Evolutionary conservation across 2,329 filamentous ascomycete genomes (phyloP).

Genomic region (Colletotrichum viniferum): DNA sequence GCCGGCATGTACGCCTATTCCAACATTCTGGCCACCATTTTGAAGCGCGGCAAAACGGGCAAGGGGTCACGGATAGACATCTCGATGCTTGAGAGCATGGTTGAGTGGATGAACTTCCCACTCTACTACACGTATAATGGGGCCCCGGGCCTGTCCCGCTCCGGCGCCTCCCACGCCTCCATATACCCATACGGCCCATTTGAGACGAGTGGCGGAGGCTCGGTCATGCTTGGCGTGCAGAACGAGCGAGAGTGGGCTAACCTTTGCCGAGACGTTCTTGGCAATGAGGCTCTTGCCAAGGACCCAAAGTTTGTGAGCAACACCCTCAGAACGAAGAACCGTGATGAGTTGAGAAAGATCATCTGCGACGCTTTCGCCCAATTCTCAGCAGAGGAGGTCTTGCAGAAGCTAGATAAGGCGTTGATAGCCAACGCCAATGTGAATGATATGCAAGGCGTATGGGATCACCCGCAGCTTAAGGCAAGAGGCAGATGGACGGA

Average conservation of each 20-base stretch:
- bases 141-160: conserved; percentile 44
- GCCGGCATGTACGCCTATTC: conserved; percentile 57
- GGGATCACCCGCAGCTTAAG: conserved; percentile 56
- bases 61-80: conserved; percentile 56
- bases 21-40: conserved; percentile 53
- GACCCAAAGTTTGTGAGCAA: conserved; percentile 55
- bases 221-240: conserved; percentile 62
- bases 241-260: conserved; percentile 61
- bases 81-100: conserved; percentile 63
- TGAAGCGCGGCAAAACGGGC: conserved; percentile 53
- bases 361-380: conserved; percentile 47
- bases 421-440: conserved; percentile 60
- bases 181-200: conserved; percentile 65
- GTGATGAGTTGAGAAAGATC: conserved; percentile 46
- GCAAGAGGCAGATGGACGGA: conserved; percentile 56
- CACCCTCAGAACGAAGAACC: conserved; percentile 48
- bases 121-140: conserved; percentile 57
- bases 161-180: conserved; percentile 56
- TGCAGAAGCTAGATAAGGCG: conserved; percentile 47
- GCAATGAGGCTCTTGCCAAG: conserved; percentile 40
- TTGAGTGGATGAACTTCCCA: conserved; percentile 64
- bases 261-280: conserved; percentile 52
- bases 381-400: conserved; percentile 42
- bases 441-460: conserved; percentile 59
- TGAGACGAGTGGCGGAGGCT: conserved; percentile 47